Base-by-base conservation (phyloP, 2,329 filamentous ascomycete species). In the Diaporthe citriasiana region DNA sequence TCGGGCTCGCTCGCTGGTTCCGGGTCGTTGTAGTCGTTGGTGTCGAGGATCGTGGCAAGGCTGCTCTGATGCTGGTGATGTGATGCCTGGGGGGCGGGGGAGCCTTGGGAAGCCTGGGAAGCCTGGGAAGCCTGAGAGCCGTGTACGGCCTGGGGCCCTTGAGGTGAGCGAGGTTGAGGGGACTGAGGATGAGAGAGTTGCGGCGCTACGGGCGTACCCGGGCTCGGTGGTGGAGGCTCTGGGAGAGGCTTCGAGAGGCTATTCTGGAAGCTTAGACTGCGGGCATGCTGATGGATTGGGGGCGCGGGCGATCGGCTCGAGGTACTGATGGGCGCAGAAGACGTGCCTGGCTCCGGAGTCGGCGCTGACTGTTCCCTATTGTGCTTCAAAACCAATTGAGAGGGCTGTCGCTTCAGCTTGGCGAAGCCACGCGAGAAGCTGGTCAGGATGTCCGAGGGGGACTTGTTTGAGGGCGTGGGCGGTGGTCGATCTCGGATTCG, bases 181-280 rank as follows among this genome's bases (percentile, higher is more conserved):
- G 70, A 38, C n/a, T 33, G 68, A 51, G 55, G 60, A 12, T 76
- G 79, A 57, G 77, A 78, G 71, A 75, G 74, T 59, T 77, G 80
- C 53, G 72, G 73, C 25, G 76, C 79, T 47, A 79, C 70, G n/a
- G 82, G 82, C 9, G 81, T 82, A 63, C 79, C 75, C 8, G 81
- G 82, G 71, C 81, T 81, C 70, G 78, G 78, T 40, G 82, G 82
- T 35, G 89, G 88, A 33, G 88, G 84, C 75, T 87, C 85, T 47
- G 89, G 89, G 30, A 91, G 80, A 65, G 89, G 89, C 80, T 91
- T 91, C 77, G 86, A 85, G 76, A 91, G 88, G 77, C 88, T 90
- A 73, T 87, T 83, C 78, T 89, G 88, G 66, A 90, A 81, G 76
- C 86, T 91, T 80, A 89, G 75, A 77, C 85, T 87, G 77, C 87